Percentiles rank a stretch among this genome's conserved stretches.
Conservation (phyloP, 768 basidiomycete species). For the Mycena rosella region DNA sequence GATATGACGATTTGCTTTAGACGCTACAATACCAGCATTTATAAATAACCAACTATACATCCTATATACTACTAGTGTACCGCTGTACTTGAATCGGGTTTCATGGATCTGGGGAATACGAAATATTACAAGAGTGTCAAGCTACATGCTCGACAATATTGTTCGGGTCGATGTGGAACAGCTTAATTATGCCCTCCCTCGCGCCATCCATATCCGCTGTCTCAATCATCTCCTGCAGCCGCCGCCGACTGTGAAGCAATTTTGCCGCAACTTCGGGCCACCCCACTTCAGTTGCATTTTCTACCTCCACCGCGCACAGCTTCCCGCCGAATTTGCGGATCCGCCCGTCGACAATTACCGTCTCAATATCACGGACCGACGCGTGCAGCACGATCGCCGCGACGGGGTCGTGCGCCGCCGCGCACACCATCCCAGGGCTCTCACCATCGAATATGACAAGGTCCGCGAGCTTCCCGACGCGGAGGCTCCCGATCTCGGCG, state of each 20-base stretch:
- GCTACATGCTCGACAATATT: constrained; percentile 10
- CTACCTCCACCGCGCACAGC: constrained; percentile 15
- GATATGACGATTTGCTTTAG: too few species aligned
- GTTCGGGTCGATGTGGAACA: neutral
- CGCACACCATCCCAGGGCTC: constrained; percentile 28
- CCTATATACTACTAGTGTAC: too few species aligned
- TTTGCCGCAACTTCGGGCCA: constrained; percentile 19
- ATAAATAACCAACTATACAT: too few species aligned
- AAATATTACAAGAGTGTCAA: too few species aligned
- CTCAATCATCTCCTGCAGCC: neutral
- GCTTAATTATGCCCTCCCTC: neutral
- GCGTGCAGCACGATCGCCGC: constrained; percentile 32
- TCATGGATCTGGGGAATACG: neutral
- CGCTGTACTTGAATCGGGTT: neutral
- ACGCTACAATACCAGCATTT: too few species aligned
- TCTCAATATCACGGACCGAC: constrained; percentile 33
- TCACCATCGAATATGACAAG: constrained; percentile 28
- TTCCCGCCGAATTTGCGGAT: constrained; percentile 28
- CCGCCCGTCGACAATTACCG: constrained; percentile 34
- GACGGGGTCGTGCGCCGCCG: constrained; percentile 31
- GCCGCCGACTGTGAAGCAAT: constrained; percentile 12
- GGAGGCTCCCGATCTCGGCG: constrained; percentile 25
- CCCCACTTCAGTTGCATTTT: neutral
- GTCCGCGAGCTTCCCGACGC: constrained; percentile 30
- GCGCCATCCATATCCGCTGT: constrained; percentile 7